Base-by-base conservation (phyloP, 768 basidiomycete genomes). In the Cantharellus anzutake region DNA sequence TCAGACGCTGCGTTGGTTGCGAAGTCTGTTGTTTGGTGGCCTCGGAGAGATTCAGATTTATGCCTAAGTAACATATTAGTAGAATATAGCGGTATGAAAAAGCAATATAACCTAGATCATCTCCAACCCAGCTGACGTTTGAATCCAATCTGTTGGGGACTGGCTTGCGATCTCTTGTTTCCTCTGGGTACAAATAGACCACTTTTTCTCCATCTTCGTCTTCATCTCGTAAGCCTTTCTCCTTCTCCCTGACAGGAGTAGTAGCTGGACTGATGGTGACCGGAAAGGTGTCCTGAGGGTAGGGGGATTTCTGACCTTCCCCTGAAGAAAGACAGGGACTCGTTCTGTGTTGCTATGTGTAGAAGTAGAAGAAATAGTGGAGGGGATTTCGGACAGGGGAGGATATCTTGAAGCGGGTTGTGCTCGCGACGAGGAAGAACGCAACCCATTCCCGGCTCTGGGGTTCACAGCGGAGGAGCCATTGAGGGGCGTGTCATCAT, bases 61-160 rank as follows among this genome's bases (percentile, higher is more conserved):
- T 55, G 14, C 52, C 52, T 55, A 5, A 58, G 40, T 58, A 58
- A 42, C 14, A 57, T 11, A 5, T 11, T 50, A 58, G 11, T 48
- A 48, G 44, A 11, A 11, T 29, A 11, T 48, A 1, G 11, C 14
- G 11, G 7, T 7, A 55, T 37, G 52, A 55, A 7, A 11, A 1
- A 11, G 11, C 44, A 58, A n/a, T 44, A 48, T 50, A 4, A n/a
- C 40, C 48, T 72, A 86, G 80, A 67, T 77, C 82, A 53, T 81
- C 79, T 48, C 83, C 84, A 42, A 85, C 73, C 86, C 86, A 89
- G 65, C 86, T 89, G 38, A 61, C 44, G 41, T 51, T 44, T 14
- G 34, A 16, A 16, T 53, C 16, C 11, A 38, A 40, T 63, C 42
- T 16, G n/a, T 20, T 20, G 14, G 44, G 35, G 39, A 11, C 29